These are phyloP conservation scores for Auxenochlorella pyrenoidosa DNA, from an alignment of 139 green algal genomes.

Conservation along the genomic window DNA sequence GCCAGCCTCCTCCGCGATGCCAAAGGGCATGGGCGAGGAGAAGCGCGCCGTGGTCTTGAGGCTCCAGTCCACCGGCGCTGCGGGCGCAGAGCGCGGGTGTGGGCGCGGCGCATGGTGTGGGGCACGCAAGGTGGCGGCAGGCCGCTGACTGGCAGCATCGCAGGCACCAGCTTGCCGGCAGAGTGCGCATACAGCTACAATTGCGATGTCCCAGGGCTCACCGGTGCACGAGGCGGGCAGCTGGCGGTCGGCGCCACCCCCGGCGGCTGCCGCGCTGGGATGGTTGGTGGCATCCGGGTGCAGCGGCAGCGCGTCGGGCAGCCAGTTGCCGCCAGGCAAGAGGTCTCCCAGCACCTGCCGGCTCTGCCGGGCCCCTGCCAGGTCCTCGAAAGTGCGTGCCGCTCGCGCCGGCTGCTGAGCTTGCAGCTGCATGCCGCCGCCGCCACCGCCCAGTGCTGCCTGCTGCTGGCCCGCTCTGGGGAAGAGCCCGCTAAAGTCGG, in stretches of 20 bases:
- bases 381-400: conserved; percentile 29
- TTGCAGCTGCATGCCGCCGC: background rate
- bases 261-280: background rate
- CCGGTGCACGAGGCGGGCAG: conserved; percentile 1
- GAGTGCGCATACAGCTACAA: background rate
- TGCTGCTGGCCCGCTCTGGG: conserved; percentile 12
- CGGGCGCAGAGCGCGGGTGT: no score
- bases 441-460: no score
- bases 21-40: conserved; percentile 41
- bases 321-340: background rate
- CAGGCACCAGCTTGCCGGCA: background rate
- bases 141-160: no score
- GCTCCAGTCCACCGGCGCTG: conserved; percentile 50
- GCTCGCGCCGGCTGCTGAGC: background rate
- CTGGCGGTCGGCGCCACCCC: background rate
- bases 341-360: background rate
- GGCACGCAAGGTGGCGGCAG: background rate
- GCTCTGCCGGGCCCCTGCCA: background rate
- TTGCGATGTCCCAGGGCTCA: background rate
- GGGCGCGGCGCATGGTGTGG: background rate
- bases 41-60: conserved; percentile 48
- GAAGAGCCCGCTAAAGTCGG: conserved; percentile 36
- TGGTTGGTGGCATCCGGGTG: background rate
- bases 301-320: background rate
- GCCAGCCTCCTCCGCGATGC: conserved; percentile 27